These are phyloP conservation scores for Venturia asperata DNA, from an alignment of 2,329 filamentous ascomycete genomes.

Conservation along the genomic window DNA sequence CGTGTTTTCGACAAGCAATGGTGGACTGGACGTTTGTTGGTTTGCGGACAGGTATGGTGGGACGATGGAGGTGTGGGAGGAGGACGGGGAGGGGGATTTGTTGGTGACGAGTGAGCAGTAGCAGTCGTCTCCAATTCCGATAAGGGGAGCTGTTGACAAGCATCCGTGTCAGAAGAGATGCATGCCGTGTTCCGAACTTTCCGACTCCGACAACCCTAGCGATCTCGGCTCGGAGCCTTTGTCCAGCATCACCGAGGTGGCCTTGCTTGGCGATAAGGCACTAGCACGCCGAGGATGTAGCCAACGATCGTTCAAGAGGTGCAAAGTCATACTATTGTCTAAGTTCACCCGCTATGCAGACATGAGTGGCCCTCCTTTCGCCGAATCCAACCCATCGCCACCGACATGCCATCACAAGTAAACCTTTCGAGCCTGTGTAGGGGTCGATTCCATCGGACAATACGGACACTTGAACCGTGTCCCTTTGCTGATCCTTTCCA, in stretches of 20 bases:
- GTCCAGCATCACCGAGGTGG: neutral
- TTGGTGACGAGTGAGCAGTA: too few relatives aligned
- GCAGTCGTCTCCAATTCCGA: neutral
- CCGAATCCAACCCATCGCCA: neutral
- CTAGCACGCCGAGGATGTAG: neutral
- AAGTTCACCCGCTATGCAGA: neutral
- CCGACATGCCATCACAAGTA: slow-evolving; percentile 46
- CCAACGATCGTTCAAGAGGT: too few relatives aligned
- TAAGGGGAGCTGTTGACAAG: neutral
- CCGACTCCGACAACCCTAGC: neutral
- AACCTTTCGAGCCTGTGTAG: slow-evolving; percentile 69
- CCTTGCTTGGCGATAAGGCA: too few relatives aligned
- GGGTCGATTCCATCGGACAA: slow-evolving; percentile 75
- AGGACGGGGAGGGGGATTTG: neutral
- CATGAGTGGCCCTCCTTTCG: neutral
- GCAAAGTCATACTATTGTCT: too few relatives aligned
- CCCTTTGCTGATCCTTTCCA: slow-evolving; percentile 73
- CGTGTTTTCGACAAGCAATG: neutral
- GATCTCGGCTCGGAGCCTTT: neutral
- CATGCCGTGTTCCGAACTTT: neutral
- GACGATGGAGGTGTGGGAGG: neutral
- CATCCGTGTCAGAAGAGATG: too few relatives aligned
- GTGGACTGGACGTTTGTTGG: neutral
- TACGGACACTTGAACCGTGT: slow-evolving; percentile 91
- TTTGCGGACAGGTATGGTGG: neutral